A percentile compares a stretch with the other conserved stretches of the same genome.
Evolutionary conservation across 495 filamentous ascomycete species (phyloP).

Genomic region (Viridothelium virens): DNA sequence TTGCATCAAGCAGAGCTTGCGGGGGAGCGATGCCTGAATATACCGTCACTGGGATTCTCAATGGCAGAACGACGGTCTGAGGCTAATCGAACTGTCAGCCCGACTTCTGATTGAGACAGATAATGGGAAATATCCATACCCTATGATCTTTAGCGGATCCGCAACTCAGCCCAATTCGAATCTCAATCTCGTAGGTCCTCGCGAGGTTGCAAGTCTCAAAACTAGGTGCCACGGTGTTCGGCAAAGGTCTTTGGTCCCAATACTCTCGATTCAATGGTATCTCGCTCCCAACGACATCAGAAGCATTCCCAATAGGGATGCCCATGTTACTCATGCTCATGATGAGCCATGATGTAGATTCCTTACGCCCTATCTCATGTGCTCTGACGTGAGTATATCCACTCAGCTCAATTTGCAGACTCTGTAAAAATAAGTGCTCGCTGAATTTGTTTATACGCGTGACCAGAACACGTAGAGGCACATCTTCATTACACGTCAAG

Average conservation of each 20-base stretch:
- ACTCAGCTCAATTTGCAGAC: conserved; percentile 71
- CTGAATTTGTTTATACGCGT: conserved; percentile 60
- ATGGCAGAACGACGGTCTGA: conserved; percentile 63
- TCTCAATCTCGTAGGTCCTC: conserved; percentile 72
- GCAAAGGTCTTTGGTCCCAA: conserved; percentile 64
- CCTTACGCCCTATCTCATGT: conserved; percentile 58
- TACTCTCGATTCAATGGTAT: conserved; percentile 54
- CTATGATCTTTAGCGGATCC: conserved; percentile 32
- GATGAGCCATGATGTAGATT: conserved; percentile 61
- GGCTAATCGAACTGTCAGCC: conserved; percentile 37
- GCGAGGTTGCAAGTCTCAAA: conserved; percentile 86
- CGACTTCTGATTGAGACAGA: background rate
- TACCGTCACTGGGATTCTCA: conserved; percentile 70
- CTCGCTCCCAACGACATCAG: conserved; percentile 57
- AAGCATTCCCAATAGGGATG: conserved; percentile 51
- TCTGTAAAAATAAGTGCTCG: conserved; percentile 63
- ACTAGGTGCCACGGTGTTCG: conserved; percentile 73
- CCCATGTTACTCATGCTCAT: conserved; percentile 57
- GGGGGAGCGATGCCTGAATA: conserved; percentile 90
- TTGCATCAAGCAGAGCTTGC: conserved; percentile 60
- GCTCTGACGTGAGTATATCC: conserved; percentile 71
- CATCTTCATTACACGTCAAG: conserved; percentile 74
- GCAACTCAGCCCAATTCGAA: conserved; percentile 66
- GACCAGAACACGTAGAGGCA: conserved; percentile 72
- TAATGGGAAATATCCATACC: conserved; percentile 33